Percentiles rank a stretch among this genome's conserved stretches.
Conservation (phyloP, 371 early-diverging fungal species). For the Lichtheimia ornata region DNA sequence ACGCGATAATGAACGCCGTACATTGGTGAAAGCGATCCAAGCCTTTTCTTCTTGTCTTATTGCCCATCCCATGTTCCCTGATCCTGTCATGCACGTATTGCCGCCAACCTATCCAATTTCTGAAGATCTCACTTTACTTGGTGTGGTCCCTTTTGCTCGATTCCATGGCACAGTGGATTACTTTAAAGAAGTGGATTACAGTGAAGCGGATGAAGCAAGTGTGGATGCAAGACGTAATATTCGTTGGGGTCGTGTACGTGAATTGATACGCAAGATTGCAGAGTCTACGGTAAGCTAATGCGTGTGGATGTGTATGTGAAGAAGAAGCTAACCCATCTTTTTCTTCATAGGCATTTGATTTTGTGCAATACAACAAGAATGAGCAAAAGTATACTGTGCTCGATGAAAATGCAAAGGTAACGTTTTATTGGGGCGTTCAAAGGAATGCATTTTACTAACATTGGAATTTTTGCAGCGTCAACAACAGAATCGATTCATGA, state of each 20-base stretch:
- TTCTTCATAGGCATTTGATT: constrained; percentile 41
- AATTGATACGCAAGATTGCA: constrained; percentile 36
- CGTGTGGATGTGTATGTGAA: background rate
- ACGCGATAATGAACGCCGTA: constrained; percentile 21
- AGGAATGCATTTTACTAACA: background rate
- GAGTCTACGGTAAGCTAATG: constrained; percentile 34
- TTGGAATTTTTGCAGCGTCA: constrained; percentile 31
- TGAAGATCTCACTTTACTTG: constrained; percentile 39
- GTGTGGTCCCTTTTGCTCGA: constrained; percentile 26
- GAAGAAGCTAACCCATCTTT: background rate
- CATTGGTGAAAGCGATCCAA: constrained; percentile 33
- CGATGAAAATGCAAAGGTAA: constrained; percentile 62
- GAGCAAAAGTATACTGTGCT: constrained; percentile 56
- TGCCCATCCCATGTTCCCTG: constrained; percentile 40
- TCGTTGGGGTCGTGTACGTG: constrained; percentile 48
- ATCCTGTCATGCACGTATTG: constrained; percentile 35
- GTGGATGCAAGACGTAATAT: constrained; percentile 39
- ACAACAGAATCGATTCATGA: constrained; percentile 59
- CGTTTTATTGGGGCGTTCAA: background rate
- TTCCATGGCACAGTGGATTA: constrained; percentile 46
- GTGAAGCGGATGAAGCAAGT: constrained; percentile 17
- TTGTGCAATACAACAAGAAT: constrained; percentile 49
- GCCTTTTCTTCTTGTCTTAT: constrained; percentile 33
- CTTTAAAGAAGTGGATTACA: constrained; percentile 38
- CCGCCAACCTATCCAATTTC: constrained; percentile 45